Base-by-base conservation (phyloP, 306 rosid genomes). In the Aeschynomene evenia region DNA sequence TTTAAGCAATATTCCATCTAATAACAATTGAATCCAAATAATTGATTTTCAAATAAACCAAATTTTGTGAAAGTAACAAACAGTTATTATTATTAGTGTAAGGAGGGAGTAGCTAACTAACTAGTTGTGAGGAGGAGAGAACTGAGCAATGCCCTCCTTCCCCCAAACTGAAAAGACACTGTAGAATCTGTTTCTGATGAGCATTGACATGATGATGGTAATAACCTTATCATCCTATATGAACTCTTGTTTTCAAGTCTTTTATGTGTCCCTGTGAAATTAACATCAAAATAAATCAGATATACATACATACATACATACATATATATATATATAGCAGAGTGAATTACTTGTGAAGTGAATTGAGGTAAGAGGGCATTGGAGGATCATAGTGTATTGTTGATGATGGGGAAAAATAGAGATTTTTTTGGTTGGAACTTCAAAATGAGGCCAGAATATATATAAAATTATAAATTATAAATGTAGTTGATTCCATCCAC, bases 71-170 rank as follows among this genome's bases (percentile, higher is more conserved):
- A 3, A 19, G 2, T 18, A 36, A 37, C 21, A 18, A 39, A 62
- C n/a, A n/a, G n/a, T n/a, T n/a, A n/a, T n/a, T n/a, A n/a, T n/a
- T n/a, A n/a, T n/a, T n/a, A n/a, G n/a, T n/a, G n/a, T n/a, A n/a
- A n/a, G n/a, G n/a, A 28, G 31, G 31, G 31, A 28, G 5, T 10
- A 16, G 58, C 15, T 21, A 71, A 80, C 81, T 58, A 72, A 92
- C 98, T 88, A 56, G 96, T 82, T 57, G 90, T 68, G 72, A 93
- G 84, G n/a, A n/a, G n/a, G 65, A 88, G 82, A 77, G 72, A 80
- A 70, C 78, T 81, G 42, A 86, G 79, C 61, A 93, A 82, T 68
- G 77, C 83, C 80, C 97, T 88, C 46, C 96, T 86, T 81, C 96
- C 96, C 62, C 88, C 91, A 79, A 24, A 58, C 50, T 62, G 81